Base-by-base conservation (phyloP, 768 basidiomycete genomes). In the Mycena leptocephala region DNA sequence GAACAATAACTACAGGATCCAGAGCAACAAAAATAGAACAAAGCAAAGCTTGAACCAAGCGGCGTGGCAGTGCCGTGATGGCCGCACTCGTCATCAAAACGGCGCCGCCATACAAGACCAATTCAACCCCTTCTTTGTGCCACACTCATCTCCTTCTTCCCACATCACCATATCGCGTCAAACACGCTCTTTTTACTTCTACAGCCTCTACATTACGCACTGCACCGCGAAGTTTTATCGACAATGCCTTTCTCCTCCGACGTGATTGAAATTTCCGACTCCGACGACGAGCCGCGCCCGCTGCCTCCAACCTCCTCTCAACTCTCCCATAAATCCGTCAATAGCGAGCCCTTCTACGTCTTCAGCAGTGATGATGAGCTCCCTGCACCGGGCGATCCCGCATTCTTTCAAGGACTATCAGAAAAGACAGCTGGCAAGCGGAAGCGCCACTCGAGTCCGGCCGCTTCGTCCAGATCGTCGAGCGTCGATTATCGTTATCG, bases 291-390 rank as follows among this genome's bases (percentile, higher is more conserved):
- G 32, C 33, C 48, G 61, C 53, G 14, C 32, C 43, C 74, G 30
- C 70, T 22, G 8, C 73, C 73, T 10, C 35, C 59, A 28, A 32
- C 48, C 16, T 75, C 75, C 16, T 70, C 63, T 14, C 75, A 66
- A 28, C 33, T 59, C 30, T 73, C 72, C 3, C n/a, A n/a, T 14
- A 43, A 37, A 14, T 70, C 68, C 9, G 58, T n/a, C 30, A 18
- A n/a, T 18, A 61, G 24, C 51, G 62, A 65, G 5, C 5, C 61
- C 2, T 37, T 75, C 2, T 53, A 76, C 24, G 20, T 76, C 2
- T 66, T 55, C 63, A 68, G 61, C 43, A 65, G 66, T 61, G 77
- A 78, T 55, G 77, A 78, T 32, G 77, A 75, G 4, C 67, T 65
- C 7, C 71, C 71, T 2, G 71, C 58, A 2, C 74, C 70, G 6